phyloP scores from a whole-genome alignment of 192 early-diverging fungal genomes.

The Spinellus fusiger region DNA sequence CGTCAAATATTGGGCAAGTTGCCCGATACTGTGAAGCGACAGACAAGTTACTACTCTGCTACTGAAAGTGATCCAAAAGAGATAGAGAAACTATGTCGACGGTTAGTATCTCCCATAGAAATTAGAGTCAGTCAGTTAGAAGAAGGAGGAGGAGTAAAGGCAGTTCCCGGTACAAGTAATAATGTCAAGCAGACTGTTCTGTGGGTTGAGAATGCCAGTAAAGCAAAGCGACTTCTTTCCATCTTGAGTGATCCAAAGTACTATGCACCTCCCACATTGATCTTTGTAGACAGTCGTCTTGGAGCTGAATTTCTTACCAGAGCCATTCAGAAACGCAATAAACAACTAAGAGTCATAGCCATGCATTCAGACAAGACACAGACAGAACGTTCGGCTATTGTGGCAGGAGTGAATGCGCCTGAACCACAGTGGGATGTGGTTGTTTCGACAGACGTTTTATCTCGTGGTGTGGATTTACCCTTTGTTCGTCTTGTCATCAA shows the following conservation, averaged over 20 bases:
- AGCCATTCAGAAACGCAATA: constrained; percentile 35
- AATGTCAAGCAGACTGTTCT: constrained; percentile 48
- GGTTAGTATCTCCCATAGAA: constrained; percentile 27
- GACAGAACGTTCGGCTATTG: constrained; percentile 32
- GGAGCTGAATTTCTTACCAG: constrained; percentile 46
- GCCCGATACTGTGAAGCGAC: constrained; percentile 25
- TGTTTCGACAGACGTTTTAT: constrained; percentile 47
- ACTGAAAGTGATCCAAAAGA: constrained; percentile 18
- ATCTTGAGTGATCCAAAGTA: constrained; percentile 48
- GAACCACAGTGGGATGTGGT: constrained; percentile 28
- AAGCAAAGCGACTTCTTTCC: constrained; percentile 48
- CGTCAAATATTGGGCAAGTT: constrained; percentile 38
- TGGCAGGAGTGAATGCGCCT: constrained; percentile 27
- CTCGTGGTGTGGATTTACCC: constrained; percentile 45
- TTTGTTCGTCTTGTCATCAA: constrained; percentile 47
- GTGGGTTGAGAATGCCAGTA: constrained; percentile 51
- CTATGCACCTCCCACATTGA: constrained; percentile 41
- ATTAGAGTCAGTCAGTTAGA: constrained; percentile 22
- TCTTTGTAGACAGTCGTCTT: constrained; percentile 49
- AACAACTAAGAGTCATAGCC: constrained; percentile 24
- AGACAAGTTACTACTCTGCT: constrained; percentile 37
- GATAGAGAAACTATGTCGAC: constrained; percentile 11
- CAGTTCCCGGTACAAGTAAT: constrained; percentile 4
- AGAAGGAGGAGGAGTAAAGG: not conserved
- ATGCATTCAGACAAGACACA: constrained; percentile 48